Evolutionary conservation across 345 rosid species (phyloP).

Genomic region (Laguncularia racemosa): DNA sequence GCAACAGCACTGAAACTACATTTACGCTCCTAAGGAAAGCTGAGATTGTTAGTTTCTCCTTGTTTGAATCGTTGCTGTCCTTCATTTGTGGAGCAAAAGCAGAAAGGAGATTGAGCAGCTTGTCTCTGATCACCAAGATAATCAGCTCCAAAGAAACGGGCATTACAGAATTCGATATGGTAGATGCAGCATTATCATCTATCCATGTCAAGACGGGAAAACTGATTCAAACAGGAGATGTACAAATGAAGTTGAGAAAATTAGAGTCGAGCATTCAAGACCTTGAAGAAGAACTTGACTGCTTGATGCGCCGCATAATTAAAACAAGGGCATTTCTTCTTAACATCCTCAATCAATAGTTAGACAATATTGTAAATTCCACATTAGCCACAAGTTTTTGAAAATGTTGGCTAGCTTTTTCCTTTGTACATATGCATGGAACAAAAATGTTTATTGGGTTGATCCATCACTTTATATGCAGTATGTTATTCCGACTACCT

Average conservation of each 20-base stretch:
- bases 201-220: slow-evolving; percentile 6
- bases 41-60: slow-evolving; percentile 1
- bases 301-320: slow-evolving; percentile 24
- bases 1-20: neutral
- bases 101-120: neutral
- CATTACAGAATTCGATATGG: neutral
- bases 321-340: slow-evolving; percentile 45
- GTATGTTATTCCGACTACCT: too few relatives aligned
- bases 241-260: slow-evolving; percentile 19
- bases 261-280: slow-evolving; percentile 31
- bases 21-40: neutral
- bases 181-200: slow-evolving; percentile 16
- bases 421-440: too few relatives aligned
- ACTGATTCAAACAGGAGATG: neutral
- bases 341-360: slow-evolving; percentile 19
- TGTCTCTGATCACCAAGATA: neutral
- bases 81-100: neutral
- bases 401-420: too few relatives aligned
- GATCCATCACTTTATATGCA: too few relatives aligned
- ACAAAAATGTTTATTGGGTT: too few relatives aligned
- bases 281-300: slow-evolving; percentile 31
- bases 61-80: slow-evolving; percentile 1
- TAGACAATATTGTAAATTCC: neutral
- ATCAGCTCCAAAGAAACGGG: neutral
- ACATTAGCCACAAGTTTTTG: too few relatives aligned